Base-by-base conservation (phyloP, 352 stramenopile species). In the Peronosclerospora sorghi region DNA sequence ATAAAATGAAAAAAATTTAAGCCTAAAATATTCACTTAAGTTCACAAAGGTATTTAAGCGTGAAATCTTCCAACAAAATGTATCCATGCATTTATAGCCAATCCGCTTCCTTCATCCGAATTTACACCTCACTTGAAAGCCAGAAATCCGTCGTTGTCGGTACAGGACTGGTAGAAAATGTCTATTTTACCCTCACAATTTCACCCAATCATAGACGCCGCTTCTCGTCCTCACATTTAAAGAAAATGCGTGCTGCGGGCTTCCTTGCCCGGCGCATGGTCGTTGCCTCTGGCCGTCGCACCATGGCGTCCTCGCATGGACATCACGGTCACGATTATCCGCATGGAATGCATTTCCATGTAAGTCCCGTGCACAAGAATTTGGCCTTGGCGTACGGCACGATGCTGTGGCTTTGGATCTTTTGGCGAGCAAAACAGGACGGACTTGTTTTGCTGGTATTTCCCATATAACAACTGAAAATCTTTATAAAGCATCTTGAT, bases 401-500 rank as follows among this genome's bases (percentile, higher is more conserved):
- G 24, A 83, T 95, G 70, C 73, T 87, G 30, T 95, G 83, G 83
- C 71, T 95, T 42, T 95, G 83, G 83, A 59, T 95, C 56, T 94
- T 95, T 61, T 93, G 72, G 53, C 74, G 83, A 34, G 76, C 79
- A 65, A 95, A 94, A 65, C 48, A 95, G 54, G 83, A 95, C 54
- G 83, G 83, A 42, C 66, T 65, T 39, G 75, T 65, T 36, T 34
- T 95, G 15, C 48, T 95, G 56, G 78, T 90, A 60, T 14, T 13
- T 37, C n/a, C n/a, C n/a, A n/a, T n/a, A n/a, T n/a, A n/a, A n/a
- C n/a, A n/a, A n/a, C n/a, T n/a, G n/a, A n/a, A n/a, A n/a, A n/a
- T n/a, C n/a, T n/a, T n/a, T n/a, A n/a, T n/a, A n/a, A n/a, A n/a
- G n/a, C n/a, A n/a, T n/a, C n/a, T n/a, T n/a, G n/a, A n/a, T n/a